Evolutionary conservation across 192 early-diverging fungal species (phyloP).

Genomic region (Geosiphon pyriformis): DNA sequence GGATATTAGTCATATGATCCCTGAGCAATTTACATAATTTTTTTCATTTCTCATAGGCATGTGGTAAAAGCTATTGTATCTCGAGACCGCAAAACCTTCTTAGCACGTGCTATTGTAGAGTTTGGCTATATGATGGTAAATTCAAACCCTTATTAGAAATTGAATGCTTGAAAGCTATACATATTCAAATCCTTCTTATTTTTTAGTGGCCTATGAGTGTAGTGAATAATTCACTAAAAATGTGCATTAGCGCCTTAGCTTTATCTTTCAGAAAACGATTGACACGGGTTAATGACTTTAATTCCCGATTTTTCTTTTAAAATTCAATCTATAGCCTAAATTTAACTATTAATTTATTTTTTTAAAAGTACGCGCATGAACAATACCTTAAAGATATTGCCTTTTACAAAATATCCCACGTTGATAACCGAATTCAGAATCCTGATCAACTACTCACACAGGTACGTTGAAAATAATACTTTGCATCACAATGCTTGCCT

Average conservation of each 20-base stretch:
- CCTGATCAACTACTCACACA: constrained; percentile 65
- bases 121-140: constrained; percentile 63
- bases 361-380: constrained; percentile 50
- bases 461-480: constrained; percentile 3
- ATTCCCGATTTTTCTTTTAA: neutral
- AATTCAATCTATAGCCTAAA: neutral
- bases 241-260: constrained; percentile 50
- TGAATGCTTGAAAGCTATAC: neutral
- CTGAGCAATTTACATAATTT: neutral
- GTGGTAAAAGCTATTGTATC: constrained; percentile 76
- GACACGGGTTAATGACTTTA: constrained; percentile 37
- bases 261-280: constrained; percentile 53
- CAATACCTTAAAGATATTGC: constrained; percentile 70
- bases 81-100: constrained; percentile 54
- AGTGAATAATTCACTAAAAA: constrained; percentile 58
- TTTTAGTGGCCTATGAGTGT: constrained; percentile 58
- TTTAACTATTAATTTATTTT: neutral
- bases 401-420: constrained; percentile 78
- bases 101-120: constrained; percentile 54
- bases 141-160: neutral
- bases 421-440: constrained; percentile 73
- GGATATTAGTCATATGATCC: too few relatives aligned
- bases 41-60: constrained; percentile 39
- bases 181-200: neutral
- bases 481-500: neutral